Percentiles rank a stretch among this genome's conserved stretches.
phyloP scores from a whole-genome alignment of 208 protist genomes.

The Novymonas esmeraldas region DNA sequence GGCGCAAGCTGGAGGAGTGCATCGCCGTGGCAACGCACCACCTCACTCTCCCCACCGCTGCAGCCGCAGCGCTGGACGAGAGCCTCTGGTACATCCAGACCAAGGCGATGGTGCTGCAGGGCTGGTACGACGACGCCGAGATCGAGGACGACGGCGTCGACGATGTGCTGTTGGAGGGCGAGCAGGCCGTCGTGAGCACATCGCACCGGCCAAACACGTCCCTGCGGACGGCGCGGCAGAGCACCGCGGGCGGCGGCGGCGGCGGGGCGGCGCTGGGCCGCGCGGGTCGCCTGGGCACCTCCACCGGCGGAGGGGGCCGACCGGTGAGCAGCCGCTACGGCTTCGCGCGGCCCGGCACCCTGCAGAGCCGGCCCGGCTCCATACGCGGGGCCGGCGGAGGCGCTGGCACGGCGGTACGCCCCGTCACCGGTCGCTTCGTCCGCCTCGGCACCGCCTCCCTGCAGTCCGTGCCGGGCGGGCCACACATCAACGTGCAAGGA shows the following conservation, averaged over 20 bases:
- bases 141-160: constrained; percentile 94
- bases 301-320: constrained; percentile 34
- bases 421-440: constrained; percentile 89
- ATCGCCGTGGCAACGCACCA: constrained; percentile 76
- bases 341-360: constrained; percentile 81
- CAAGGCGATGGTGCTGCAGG: constrained; percentile 88
- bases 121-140: constrained; percentile 96
- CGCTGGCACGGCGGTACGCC: constrained; percentile 67
- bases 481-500: constrained; percentile 86
- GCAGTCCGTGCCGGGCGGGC: constrained; percentile 61
- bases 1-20: constrained; percentile 85
- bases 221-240: constrained; percentile 40
- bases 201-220: constrained; percentile 89
- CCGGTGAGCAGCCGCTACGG: constrained; percentile 82
- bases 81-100: constrained; percentile 94
- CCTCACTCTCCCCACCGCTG: constrained; percentile 36
- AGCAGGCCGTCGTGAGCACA: constrained; percentile 85
- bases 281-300: constrained; percentile 44
- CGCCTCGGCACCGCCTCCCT: constrained; percentile 95
- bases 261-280: constrained; percentile 3
- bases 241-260: constrained; percentile 25
- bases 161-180: constrained; percentile 92
- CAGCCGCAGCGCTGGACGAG: constrained; percentile 43
- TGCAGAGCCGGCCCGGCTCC: constrained; percentile 47
- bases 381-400: constrained; percentile 38